phyloP scores from a whole-genome alignment of 2,329 filamentous ascomycete species.

The Orbilia javanica region DNA sequence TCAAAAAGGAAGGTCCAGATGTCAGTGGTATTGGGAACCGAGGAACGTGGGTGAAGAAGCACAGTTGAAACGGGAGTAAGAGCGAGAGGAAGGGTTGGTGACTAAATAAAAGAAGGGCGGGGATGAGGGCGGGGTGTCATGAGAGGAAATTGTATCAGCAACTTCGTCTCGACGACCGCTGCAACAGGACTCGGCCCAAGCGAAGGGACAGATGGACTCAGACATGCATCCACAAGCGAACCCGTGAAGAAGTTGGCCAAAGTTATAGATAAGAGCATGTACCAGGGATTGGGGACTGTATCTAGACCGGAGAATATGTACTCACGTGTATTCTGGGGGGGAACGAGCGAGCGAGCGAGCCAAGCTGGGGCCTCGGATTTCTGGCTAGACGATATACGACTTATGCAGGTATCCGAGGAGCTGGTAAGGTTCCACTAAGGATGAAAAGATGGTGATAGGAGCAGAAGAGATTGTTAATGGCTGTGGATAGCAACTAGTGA shows the following conservation, averaged over 20 bases:
- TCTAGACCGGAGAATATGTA: neutral
- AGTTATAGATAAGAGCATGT: neutral
- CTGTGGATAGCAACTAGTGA: neutral
- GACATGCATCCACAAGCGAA: constrained; percentile 2
- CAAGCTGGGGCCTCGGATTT: neutral
- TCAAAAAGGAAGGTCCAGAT: neutral
- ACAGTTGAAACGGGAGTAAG: neutral
- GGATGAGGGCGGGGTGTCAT: neutral
- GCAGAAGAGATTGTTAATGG: neutral
- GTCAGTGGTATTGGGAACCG: neutral
- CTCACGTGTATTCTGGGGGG: constrained; percentile 7
- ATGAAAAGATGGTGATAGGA: neutral
- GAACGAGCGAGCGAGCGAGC: neutral
- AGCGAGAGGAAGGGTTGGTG: neutral
- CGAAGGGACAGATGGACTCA: neutral
- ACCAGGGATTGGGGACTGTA: neutral
- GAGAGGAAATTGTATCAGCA: neutral
- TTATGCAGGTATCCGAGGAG: neutral
- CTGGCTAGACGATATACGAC: neutral
- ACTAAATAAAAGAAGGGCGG: constrained; percentile 3
- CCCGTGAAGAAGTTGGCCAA: neutral
- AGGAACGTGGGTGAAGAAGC: neutral
- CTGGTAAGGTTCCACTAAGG: neutral
- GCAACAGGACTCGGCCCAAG: neutral
- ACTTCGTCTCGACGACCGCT: neutral